Conservation (phyloP, 805 yeast genomes). For the Grigorovia jiainica region DNA sequence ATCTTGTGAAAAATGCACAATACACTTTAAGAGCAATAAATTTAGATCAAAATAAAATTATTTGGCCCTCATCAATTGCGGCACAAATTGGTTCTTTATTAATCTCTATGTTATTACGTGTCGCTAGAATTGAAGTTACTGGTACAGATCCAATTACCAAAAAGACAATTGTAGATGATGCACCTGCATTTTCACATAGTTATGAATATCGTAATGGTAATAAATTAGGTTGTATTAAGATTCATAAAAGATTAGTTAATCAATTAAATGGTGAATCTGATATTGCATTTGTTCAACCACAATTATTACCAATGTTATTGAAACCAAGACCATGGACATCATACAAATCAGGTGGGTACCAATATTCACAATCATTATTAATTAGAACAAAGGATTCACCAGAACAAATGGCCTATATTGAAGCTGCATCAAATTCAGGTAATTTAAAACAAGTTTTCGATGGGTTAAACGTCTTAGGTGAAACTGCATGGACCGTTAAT, state of each 20-base stretch:
- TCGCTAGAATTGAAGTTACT: slow-evolving; percentile 70
- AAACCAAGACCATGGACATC: slow-evolving; percentile 84
- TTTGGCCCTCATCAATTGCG: slow-evolving; percentile 48
- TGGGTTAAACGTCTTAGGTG: slow-evolving; percentile 80
- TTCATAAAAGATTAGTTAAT: slow-evolving; percentile 60
- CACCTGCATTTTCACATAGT: slow-evolving; percentile 86
- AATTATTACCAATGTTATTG: slow-evolving; percentile 83
- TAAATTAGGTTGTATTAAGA: slow-evolving; percentile 68
- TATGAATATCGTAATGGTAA: slow-evolving; percentile 75
- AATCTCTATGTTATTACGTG: slow-evolving; percentile 64
- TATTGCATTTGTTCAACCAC: slow-evolving; percentile 68
- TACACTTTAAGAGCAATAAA: slow-evolving; percentile 30
- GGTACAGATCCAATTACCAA: slow-evolving; percentile 79
- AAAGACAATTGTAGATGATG: slow-evolving; percentile 52
- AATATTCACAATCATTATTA: slow-evolving; percentile 50
- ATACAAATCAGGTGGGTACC: slow-evolving; percentile 79
- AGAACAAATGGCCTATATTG: slow-evolving; percentile 81
- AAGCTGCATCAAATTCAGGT: slow-evolving; percentile 68
- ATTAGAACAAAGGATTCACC: slow-evolving; percentile 77
- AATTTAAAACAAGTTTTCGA: slow-evolving; percentile 57
- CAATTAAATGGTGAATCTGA: slow-evolving; percentile 59
- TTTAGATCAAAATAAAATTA: slow-evolving; percentile 29
- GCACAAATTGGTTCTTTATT: slow-evolving; percentile 79
- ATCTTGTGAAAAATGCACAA: slow-evolving; percentile 32
- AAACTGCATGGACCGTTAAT: slow-evolving; percentile 89